Percentiles rank a stretch among this genome's conserved stretches.
phyloP scores from a whole-genome alignment of 1,284 basidiomycete genomes.

The Cryptococcus wingfieldii region DNA sequence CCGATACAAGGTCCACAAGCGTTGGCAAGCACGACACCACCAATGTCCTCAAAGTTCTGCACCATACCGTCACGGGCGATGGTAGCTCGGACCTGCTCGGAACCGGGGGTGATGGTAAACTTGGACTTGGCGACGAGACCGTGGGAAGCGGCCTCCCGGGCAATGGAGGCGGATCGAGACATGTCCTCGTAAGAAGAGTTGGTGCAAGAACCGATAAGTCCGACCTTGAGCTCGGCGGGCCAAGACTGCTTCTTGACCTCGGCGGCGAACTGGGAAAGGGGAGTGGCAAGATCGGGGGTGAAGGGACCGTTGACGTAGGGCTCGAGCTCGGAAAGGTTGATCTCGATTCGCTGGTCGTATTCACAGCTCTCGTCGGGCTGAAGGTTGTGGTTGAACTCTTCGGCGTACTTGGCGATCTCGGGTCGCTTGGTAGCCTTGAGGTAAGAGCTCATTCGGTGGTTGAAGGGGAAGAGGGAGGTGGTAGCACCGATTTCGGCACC shows the following conservation, averaged over 20 bases:
- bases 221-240: constrained; percentile 95
- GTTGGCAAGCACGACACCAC: constrained; percentile 84
- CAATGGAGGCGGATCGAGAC: constrained; percentile 87
- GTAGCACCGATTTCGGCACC: constrained; percentile 99
- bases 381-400: constrained; percentile 87
- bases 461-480: constrained; percentile 98
- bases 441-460: constrained; percentile 89
- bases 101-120: constrained; percentile 94
- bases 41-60: constrained; percentile 72
- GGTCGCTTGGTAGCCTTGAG: constrained; percentile 87
- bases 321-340: constrained; percentile 94
- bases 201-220: constrained; percentile 94
- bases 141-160: constrained; percentile 70
- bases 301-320: constrained; percentile 97
- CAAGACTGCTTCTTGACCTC: constrained; percentile 94
- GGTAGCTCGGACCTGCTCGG: constrained; percentile 95
- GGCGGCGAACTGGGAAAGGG: constrained; percentile 82
- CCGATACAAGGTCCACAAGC: constrained; percentile 99
- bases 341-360: constrained; percentile 92
- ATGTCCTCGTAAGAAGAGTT: constrained; percentile 96
- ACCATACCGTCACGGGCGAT: constrained; percentile 93
- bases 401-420: constrained; percentile 84
- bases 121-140: constrained; percentile 79
- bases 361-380: constrained; percentile 82
- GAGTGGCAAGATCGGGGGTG: constrained; percentile 94